phyloP scores from a whole-genome alignment of 805 yeast species.

The Vanderwaltozyma verrucispora region DNA sequence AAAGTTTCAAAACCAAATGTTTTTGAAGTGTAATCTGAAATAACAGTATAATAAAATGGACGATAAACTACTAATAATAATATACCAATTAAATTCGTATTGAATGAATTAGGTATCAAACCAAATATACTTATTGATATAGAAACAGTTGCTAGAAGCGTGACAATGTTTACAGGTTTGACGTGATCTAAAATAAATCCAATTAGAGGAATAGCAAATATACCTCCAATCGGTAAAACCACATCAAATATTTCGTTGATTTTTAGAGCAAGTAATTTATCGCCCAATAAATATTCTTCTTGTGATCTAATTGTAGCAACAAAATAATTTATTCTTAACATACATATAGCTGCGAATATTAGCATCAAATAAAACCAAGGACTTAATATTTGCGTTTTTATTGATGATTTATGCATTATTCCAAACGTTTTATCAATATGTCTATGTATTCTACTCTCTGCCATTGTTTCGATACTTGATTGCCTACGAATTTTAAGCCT shows the following conservation, averaged over 20 bases:
- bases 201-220: constrained; percentile 76
- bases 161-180: constrained; percentile 47
- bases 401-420: constrained; percentile 54
- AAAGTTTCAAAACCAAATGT: constrained; percentile 89
- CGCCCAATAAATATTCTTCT: constrained; percentile 58
- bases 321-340: constrained; percentile 86
- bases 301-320: constrained; percentile 84
- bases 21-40: constrained; percentile 84
- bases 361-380: constrained; percentile 77
- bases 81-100: constrained; percentile 58
- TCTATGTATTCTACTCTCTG: constrained; percentile 43
- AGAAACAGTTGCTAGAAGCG: constrained; percentile 43
- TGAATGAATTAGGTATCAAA: constrained; percentile 34
- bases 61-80: constrained; percentile 67
- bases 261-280: constrained; percentile 37
- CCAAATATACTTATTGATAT: constrained; percentile 64
- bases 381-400: constrained; percentile 37
- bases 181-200: constrained; percentile 71
- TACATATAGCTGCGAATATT: constrained; percentile 71
- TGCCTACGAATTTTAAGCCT: not conserved
- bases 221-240: constrained; percentile 83
- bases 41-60: constrained; percentile 88
- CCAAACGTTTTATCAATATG: constrained; percentile 65
- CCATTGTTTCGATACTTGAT: constrained; percentile 56
- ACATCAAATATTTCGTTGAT: constrained; percentile 73